Evolutionary conservation across 176 grass and related monocot genomes (phyloP), one percentile per base, ranked within the genome.

Genomic region (Chloris gayana): DNA sequence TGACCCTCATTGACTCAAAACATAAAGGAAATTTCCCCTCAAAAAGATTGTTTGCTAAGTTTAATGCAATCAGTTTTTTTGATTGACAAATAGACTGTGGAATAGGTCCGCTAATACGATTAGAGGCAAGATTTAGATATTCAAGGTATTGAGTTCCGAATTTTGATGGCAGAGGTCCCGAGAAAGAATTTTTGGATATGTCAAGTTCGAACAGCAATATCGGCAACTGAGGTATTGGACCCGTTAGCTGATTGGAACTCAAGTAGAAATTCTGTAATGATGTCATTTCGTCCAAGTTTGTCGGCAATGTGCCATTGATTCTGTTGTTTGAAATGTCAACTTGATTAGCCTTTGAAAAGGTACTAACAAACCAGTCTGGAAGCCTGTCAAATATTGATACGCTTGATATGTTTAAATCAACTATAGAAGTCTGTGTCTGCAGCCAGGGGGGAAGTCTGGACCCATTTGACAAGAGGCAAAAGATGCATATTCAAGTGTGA

Each of bases 221-320:
- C 0, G 64, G 33, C 35, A 68, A 24, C 4, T 13, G 35, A 5
- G 65, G 65, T 68, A 68, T 41, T 68, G 19, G 8, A 41, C 65
- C 35, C n/a, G 65, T 24, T 41, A 87, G 15, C 6, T 50, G 1
- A 14, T 74, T 88, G 22, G 47, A 73, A 33, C 7, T 3, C 8
- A 79, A 2, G 15, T 0, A 1, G 1, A 85, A 13, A 0, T n/a
- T 14, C 9, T 9, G 7, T 30, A 73, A 21, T 26, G 56, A 26
- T 27, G 24, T n/a, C 74, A 69, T 74, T 7, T 39, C 11, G 21
- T 76, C 25, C 58, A 84, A 21, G 6, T 45, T 31, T 19, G 41
- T 5, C 4, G 89, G 80, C 37, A 91, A 69, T 6, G 24, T 69
- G 2, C 80, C 80, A 7, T 11, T 71, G 14, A 91, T 91, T 25